phyloP scores from a whole-genome alignment of 768 basidiomycete species.

The Lactarius evosmus region DNA sequence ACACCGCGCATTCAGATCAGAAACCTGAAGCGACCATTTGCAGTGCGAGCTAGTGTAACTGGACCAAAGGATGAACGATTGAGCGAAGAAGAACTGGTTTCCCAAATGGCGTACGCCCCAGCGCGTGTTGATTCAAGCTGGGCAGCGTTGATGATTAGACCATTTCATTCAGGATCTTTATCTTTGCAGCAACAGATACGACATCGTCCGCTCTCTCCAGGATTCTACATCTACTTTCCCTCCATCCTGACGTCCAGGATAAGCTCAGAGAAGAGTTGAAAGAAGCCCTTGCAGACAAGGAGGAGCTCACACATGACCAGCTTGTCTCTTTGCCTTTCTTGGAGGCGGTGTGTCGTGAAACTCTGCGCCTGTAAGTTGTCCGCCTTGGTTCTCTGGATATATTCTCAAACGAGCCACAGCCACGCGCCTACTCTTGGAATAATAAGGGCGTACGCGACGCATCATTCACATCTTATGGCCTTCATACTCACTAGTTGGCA shows the following conservation, averaged over 20 bases:
- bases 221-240: conserved; percentile 29
- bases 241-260: conserved; percentile 23
- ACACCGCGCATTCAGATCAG: background rate
- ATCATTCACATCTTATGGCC: background rate
- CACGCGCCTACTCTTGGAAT: background rate
- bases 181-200: conserved; percentile 33
- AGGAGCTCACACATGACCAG: conserved; percentile 34
- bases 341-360: conserved; percentile 35
- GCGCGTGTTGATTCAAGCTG: background rate
- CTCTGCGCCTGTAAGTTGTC: conserved; percentile 28
- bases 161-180: conserved; percentile 25
- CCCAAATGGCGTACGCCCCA: conserved; percentile 33
- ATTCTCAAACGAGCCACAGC: background rate
- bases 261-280: background rate
- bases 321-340: conserved; percentile 35
- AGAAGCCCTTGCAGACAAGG: conserved; percentile 24
- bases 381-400: background rate
- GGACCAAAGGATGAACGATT: conserved; percentile 35
- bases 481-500: conserved; percentile 9
- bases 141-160: background rate
- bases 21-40: background rate
- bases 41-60: conserved; percentile 42
- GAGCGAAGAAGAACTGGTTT: conserved; percentile 37
- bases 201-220: conserved; percentile 31
- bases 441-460: background rate